Base-by-base conservation (phyloP, 495 filamentous ascomycete genomes). In the Aspergillus egyptiacus region DNA sequence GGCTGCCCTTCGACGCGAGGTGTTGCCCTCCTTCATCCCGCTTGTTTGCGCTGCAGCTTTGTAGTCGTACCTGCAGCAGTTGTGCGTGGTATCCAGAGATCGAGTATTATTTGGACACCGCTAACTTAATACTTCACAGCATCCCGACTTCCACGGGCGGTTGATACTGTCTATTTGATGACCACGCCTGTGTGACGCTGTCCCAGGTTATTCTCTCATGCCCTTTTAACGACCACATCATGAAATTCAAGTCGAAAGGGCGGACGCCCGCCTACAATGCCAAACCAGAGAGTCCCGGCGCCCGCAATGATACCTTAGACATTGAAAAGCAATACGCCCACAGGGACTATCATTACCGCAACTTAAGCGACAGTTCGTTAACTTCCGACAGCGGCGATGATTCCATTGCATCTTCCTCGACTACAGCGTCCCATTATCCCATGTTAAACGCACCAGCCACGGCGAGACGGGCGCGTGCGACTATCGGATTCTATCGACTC, bases 401-500 rank as follows among this genome's bases (percentile, higher is more conserved):
- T 17, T 56, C 55, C 20, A 36, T 38, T 35, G 58, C 37, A 50
- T 66, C 54, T 40, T 66, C 54, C 47, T 66, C 53, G 0, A 50
- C 67, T 22, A 58, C 63, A n/a, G 34, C 59, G 17, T 82, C 81
- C 20, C 68, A 77, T 41, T 71, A 74, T 19, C 77, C 77, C 14
- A 81, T 85, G 70, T 58, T 81, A 31, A 72, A 68, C 24, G 59
- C 48, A 50, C 61, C 66, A 54, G 32, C 46, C 9, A 38, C 62
- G 57, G 42, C 59, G 65, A 53, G 72, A 35, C 66, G 68, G 10
- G 54, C 62, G 13, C 69, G 73, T 22, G 51, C 62, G 8, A 53
- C 58, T 15, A 57, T 72, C 5, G 68, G 75, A 40, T 70, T 74
- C 44, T 85, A 84, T 55, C 78, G 78, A 20, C 51, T 86, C 70